Evolutionary conservation across 2,329 filamentous ascomycete genomes (phyloP), one percentile per base, ranked within the genome.

Genomic region (Fusarium praegraminearum): DNA sequence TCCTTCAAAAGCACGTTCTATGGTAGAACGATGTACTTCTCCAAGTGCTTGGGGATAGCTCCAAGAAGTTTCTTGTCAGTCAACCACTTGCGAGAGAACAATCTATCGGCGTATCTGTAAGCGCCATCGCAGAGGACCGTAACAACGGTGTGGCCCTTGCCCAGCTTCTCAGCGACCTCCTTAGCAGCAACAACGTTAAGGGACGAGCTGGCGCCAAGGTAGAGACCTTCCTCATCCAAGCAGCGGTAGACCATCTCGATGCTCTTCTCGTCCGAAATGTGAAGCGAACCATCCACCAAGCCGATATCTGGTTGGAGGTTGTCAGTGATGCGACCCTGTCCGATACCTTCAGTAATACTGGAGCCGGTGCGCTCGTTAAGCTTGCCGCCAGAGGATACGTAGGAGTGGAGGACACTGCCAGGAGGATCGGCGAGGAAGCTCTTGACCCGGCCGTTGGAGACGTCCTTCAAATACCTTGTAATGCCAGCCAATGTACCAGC

Each of bases 201-300:
- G 62, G 93, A 92, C 26, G 93, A 97, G 82, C 93, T 97, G 38
- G 96, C 96, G 67, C 96, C 96, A 3, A 99, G 86, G 79, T 99
- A 99, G 53, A 99, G 82, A 3, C 96, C 96, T 79, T 99, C 96
- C 81, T 98, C 94, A 76, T 98, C 94, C 68, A 99, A 84, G 77
- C 95, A 97, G 70, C 95, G 86, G 83, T 98, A 99, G 45, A 99
- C 93, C 96, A 98, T 98, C 81, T 93, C 93, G 73, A 99, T 95
- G 76, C 90, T 97, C 87, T 97, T 94, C 83, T 96, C 94, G 78
- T 99, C 96, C 65, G 89, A 87, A 73, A 99, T 93, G 78, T 90
- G 86, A 75, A 99, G 77, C 36, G 93, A 93, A 62, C 91, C 94
- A 81, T 98, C 96, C 18, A 98, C 77, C 45, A 97, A 84, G 65